A percentile compares a stretch with the other conserved stretches of the same genome.
phyloP scores from a whole-genome alignment of 768 basidiomycete species.

The Boletales sp. region DNA sequence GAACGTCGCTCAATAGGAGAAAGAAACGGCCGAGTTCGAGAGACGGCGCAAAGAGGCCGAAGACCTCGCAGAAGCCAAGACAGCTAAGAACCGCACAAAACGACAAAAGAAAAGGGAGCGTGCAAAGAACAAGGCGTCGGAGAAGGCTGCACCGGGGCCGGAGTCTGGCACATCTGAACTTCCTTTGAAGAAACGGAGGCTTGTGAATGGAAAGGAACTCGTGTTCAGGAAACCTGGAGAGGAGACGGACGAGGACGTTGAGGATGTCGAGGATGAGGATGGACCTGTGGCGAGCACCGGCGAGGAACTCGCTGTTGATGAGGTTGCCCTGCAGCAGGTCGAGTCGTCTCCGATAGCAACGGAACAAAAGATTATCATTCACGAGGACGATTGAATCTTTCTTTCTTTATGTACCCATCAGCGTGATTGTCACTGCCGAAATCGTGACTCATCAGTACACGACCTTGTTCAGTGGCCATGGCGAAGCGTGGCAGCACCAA shows the following conservation, averaged over 20 bases:
- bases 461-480: neutral
- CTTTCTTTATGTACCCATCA: too few relatives aligned
- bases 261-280: constrained; percentile 28
- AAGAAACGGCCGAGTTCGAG: constrained; percentile 69
- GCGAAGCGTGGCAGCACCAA: constrained; percentile 12
- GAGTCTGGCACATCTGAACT: constrained; percentile 29
- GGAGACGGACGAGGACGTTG: constrained; percentile 44
- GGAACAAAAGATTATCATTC: constrained; percentile 41
- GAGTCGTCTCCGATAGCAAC: constrained; percentile 26
- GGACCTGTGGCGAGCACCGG: neutral
- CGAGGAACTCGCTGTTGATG: constrained; percentile 4
- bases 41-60: constrained; percentile 68
- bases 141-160: constrained; percentile 22
- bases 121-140: constrained; percentile 43
- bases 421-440: too few relatives aligned
- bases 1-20: constrained; percentile 48
- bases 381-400: constrained; percentile 45
- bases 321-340: neutral
- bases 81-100: constrained; percentile 92
- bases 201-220: constrained; percentile 76
- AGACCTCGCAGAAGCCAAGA: constrained; percentile 76
- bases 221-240: constrained; percentile 53
- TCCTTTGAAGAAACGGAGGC: constrained; percentile 73
- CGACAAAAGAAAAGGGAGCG: constrained; percentile 89
- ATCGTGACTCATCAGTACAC: too few relatives aligned